phyloP scores from a whole-genome alignment of 2,329 filamentous ascomycete genomes.

The Diaporthe eres region DNA sequence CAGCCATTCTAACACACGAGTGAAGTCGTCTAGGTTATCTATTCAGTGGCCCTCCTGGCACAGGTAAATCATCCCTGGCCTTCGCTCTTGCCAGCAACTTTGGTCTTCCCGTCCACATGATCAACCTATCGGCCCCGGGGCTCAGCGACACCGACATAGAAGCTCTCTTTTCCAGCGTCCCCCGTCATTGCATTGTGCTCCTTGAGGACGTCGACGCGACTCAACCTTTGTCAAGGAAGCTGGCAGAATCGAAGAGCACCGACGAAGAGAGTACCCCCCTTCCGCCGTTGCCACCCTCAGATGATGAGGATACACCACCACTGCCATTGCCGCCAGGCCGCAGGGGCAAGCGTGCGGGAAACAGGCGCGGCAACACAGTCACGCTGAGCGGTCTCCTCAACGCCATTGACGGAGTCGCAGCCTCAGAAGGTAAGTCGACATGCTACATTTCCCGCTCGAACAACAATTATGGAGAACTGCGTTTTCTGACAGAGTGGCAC shows the following conservation, averaged over 20 bases:
- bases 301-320: background rate
- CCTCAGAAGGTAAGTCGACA: constrained; percentile 36
- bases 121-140: constrained; percentile 30
- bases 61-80: constrained; percentile 38
- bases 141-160: constrained; percentile 36
- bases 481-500: background rate
- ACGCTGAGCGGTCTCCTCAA: constrained; percentile 40
- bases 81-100: constrained; percentile 39
- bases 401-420: constrained; percentile 38
- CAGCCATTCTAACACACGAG: background rate
- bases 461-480: too few species aligned
- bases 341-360: background rate
- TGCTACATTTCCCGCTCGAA: background rate
- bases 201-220: constrained; percentile 41
- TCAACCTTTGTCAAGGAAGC: constrained; percentile 21
- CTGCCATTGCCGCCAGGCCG: background rate
- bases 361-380: constrained; percentile 22
- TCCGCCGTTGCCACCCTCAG: too few species aligned
- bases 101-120: constrained; percentile 39
- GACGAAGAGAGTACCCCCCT: background rate
- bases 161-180: constrained; percentile 29
- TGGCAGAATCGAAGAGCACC: background rate
- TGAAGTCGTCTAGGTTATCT: constrained; percentile 36
- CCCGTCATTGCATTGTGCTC: constrained; percentile 36
- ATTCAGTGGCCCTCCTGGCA: constrained; percentile 39